Evolutionary conservation across 1,139 yeast species (phyloP), one percentile per base, ranked within the genome.

Genomic region (Schizosaccharomyces versatilis): DNA sequence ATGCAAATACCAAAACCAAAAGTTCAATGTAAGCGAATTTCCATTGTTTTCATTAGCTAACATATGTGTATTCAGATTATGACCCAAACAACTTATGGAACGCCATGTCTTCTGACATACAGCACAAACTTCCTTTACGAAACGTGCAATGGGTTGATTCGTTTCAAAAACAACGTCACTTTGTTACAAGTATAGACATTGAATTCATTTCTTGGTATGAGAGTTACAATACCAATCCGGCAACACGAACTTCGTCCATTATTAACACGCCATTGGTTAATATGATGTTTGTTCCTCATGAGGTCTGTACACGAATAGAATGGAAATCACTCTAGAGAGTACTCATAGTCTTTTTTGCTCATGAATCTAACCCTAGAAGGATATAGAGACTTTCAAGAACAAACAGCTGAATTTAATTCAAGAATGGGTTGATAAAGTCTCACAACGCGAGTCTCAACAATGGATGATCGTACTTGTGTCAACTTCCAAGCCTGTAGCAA

Each of bases 71-170:
- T 44, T 19, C 7, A 44, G 49, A 44, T 32, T 44, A 44, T 44
- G 49, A 44, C 32, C 49, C 49, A 9, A 19, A 19, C n/a, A 36
- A 32, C 36, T 10, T 44, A 12, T 44, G 49, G 49, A n/a, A 32
- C 38, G 8, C 49, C 19, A 44, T 44, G 32, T 32, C 49, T 17
- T 19, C 49, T 1, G 49, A 44, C 38, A 32, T 44, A 5, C 14
- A 44, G 32, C 19, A 36, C n/a, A 44, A 44, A 32, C 19, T 24
- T 24, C 49, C 49, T 3, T 32, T 44, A 24, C 49, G 49, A 9
- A 44, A 44, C 12, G 10, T 44, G 32, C 49, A 44, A 24, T 44
- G 49, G 49, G 49, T 44, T 8, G 49, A 44, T 19, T 44, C 49
- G 12, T 44, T 24, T 44, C 49, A 44, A 6, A 19, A 44, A 19